Evolutionary conservation across 805 yeast genomes (phyloP).

Genomic region (Kuraishia capsulata): DNA sequence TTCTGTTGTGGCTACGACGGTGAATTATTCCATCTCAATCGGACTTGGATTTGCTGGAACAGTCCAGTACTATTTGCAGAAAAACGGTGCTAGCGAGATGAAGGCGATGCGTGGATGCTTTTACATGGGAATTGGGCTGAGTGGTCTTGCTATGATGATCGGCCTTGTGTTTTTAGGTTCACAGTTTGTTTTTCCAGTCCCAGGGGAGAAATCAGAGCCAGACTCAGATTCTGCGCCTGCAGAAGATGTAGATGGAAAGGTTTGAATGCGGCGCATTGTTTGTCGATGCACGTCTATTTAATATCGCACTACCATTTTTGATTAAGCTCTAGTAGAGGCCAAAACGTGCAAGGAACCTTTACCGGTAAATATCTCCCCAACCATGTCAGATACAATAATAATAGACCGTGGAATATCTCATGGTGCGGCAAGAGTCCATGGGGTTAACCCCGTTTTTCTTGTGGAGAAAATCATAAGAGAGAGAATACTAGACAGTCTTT

Average conservation of each 20-base stretch:
- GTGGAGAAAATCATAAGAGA: conserved; percentile 52
- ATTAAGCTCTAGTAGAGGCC: too few relatives aligned
- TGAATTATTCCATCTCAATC: conserved; percentile 65
- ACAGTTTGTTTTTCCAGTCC: too few relatives aligned
- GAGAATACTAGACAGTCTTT: conserved; percentile 43
- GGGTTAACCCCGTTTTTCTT: conserved; percentile 38
- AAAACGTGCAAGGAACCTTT: too few relatives aligned
- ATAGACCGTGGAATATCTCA: conserved; percentile 26
- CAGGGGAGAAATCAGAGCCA: too few relatives aligned
- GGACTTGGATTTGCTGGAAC: conserved; percentile 66
- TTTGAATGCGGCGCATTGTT: too few relatives aligned
- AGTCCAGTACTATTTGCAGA: conserved; percentile 38
- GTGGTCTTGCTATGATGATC: conserved; percentile 34
- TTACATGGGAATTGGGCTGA: conserved; percentile 54
- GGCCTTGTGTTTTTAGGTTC: not conserved
- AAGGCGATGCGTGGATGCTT: conserved; percentile 47
- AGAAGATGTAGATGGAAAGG: too few relatives aligned
- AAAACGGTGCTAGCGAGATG: conserved; percentile 18
- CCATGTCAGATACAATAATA: conserved; percentile 3
- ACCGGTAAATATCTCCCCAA: too few relatives aligned
- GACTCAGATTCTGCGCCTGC: too few relatives aligned
- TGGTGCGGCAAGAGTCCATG: conserved; percentile 23
- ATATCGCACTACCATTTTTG: too few relatives aligned
- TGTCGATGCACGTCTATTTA: too few relatives aligned
- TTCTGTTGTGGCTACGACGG: conserved; percentile 59